These are phyloP conservation scores for Aspergillus versicolor DNA, from an alignment of 2,329 filamentous ascomycete species.

Conservation along the genomic window DNA sequence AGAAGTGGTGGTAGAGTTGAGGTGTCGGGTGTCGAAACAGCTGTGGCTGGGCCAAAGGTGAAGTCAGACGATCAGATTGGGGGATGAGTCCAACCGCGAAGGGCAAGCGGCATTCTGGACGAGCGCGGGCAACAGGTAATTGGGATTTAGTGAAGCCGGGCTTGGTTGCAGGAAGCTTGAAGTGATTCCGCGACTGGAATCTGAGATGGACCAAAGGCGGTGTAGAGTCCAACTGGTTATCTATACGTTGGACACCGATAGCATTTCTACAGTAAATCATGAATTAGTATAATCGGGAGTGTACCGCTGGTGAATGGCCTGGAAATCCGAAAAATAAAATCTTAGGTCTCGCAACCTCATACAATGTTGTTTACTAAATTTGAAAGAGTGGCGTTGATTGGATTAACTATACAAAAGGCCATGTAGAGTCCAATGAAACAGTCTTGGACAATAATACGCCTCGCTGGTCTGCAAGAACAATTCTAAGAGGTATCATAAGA, in stretches of 20 bases:
- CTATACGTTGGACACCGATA: background rate
- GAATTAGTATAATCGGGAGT: too few relatives aligned
- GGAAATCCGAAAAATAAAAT: too few relatives aligned
- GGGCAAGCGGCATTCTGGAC: constrained; percentile 8
- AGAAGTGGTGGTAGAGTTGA: constrained; percentile 4
- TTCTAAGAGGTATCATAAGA: constrained; percentile 12
- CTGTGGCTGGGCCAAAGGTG: background rate
- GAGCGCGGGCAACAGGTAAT: background rate
- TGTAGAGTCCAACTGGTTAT: background rate
- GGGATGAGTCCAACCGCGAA: background rate
- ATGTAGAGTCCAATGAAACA: background rate
- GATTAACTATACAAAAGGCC: constrained; percentile 7
- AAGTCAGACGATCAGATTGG: background rate
- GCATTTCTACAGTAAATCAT: too few relatives aligned
- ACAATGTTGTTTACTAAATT: background rate
- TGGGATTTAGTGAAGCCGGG: background rate
- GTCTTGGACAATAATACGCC: background rate
- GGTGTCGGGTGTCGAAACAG: background rate
- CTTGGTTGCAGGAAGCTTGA: background rate
- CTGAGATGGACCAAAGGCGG: constrained; percentile 3
- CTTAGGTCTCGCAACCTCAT: background rate
- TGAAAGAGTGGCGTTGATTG: background rate
- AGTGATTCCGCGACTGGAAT: background rate
- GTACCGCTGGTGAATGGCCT: too few relatives aligned
- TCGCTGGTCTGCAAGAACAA: constrained; percentile 1